phyloP scores from a whole-genome alignment of 2,329 filamentous ascomycete genomes.

The Fusarium austroafricanum region DNA sequence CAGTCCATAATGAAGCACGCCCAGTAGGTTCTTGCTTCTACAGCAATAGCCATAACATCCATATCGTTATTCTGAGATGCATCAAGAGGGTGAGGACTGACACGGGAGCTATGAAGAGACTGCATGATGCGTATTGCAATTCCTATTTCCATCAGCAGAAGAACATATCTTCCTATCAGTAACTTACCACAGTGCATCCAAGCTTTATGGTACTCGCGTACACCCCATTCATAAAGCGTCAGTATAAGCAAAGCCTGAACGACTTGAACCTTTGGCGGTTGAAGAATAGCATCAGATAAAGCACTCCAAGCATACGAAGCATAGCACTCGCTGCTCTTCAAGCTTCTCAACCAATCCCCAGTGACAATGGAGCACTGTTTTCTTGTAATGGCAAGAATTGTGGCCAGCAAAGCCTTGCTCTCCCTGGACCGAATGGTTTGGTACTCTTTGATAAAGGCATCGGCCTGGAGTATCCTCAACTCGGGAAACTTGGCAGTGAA shows the following conservation, averaged over 20 bases:
- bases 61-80: constrained; percentile 21
- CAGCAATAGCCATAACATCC: constrained; percentile 38
- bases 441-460: constrained; percentile 47
- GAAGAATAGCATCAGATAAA: constrained; percentile 29
- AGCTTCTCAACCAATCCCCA: constrained; percentile 4
- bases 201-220: constrained; percentile 55
- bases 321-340: constrained; percentile 27
- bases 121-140: constrained; percentile 44
- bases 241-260: constrained; percentile 56
- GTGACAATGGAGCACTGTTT: constrained; percentile 33
- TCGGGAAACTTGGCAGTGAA: constrained; percentile 53
- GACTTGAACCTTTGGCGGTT: constrained; percentile 42
- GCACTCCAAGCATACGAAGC: constrained; percentile 30
- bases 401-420: constrained; percentile 41
- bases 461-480: constrained; percentile 50
- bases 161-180: accelerated
- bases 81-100: constrained; percentile 34
- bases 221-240: constrained; percentile 57
- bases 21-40: constrained; percentile 58
- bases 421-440: constrained; percentile 37
- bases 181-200: constrained; percentile 54
- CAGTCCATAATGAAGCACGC: constrained; percentile 60
- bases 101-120: constrained; percentile 39
- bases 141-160: background rate
- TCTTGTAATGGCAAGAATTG: constrained; percentile 30